Percentiles rank a stretch among this genome's conserved stretches.
These are phyloP conservation scores for Xeromyces bisporus DNA, from an alignment of 495 filamentous ascomycete species.

Conservation along the genomic window DNA sequence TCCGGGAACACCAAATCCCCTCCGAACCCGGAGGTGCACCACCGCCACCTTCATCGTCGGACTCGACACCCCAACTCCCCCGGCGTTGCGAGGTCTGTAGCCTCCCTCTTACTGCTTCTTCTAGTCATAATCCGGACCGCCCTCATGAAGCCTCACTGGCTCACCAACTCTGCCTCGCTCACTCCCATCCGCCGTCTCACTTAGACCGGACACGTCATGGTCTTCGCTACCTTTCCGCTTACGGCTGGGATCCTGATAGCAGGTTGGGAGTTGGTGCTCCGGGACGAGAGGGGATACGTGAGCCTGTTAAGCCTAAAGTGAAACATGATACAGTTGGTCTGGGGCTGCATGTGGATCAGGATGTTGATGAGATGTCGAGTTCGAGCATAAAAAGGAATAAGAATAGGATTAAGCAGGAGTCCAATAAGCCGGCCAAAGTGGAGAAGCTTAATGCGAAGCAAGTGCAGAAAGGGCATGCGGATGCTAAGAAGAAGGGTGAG, in stretches of 20 bases:
- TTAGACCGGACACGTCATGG: conserved; percentile 66
- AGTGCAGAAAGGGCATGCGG: conserved; percentile 38
- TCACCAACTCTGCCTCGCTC: conserved; percentile 63
- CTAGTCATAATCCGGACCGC: conserved; percentile 4
- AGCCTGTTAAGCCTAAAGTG: conserved; percentile 52
- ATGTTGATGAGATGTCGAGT: conserved; percentile 19
- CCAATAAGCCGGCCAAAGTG: conserved; percentile 28
- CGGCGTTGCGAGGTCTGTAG: conserved; percentile 40
- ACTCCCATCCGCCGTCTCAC: conserved; percentile 73
- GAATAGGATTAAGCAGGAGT: too few species aligned
- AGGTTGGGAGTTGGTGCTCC: conserved; percentile 51
- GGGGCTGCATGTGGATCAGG: conserved; percentile 24
- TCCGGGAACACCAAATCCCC: conserved; percentile 8
- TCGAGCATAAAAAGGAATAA: conserved; percentile 12
- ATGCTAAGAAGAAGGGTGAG: conserved; percentile 45
- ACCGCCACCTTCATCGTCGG: conserved; percentile 3
- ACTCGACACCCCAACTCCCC: conserved; percentile 3
- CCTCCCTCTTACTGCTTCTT: conserved; percentile 25
- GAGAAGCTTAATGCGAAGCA: conserved; percentile 55
- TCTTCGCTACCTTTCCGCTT: conserved; percentile 52
- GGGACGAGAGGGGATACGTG: conserved; percentile 52
- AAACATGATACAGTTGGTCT: conserved; percentile 66
- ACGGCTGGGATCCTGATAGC: conserved; percentile 81
- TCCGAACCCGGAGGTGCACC: conserved; percentile 8
- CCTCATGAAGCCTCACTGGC: conserved; percentile 58